These are phyloP conservation scores for Jasminum sambac DNA, from an alignment of 257 asterid species.

Conservation along the genomic window DNA sequence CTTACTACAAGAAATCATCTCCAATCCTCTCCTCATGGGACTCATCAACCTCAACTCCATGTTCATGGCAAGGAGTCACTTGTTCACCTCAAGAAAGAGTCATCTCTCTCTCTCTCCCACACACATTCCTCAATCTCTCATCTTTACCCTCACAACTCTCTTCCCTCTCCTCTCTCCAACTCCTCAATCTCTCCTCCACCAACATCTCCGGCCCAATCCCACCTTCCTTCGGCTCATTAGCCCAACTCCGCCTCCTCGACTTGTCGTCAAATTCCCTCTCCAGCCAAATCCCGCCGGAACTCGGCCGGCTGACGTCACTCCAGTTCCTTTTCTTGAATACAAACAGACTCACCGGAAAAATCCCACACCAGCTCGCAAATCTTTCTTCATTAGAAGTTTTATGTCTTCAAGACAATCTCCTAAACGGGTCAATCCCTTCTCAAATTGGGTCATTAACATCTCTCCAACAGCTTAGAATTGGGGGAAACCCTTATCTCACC, in stretches of 20 bases:
- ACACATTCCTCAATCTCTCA: slow-evolving; percentile 80
- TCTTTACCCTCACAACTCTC: slow-evolving; percentile 66
- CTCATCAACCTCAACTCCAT: slow-evolving; percentile 68
- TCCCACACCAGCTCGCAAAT: slow-evolving; percentile 64
- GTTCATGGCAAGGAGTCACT: slow-evolving; percentile 91
- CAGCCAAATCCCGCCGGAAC: slow-evolving; percentile 63
- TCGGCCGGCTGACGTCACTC: slow-evolving; percentile 55
- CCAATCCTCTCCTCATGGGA: slow-evolving; percentile 74
- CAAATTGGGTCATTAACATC: slow-evolving; percentile 65
- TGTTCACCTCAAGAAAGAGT: slow-evolving; percentile 90
- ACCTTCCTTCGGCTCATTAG: slow-evolving; percentile 52
- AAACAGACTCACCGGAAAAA: slow-evolving; percentile 56
- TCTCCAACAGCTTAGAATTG: slow-evolving; percentile 80
- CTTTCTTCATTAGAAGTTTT: slow-evolving; percentile 74
- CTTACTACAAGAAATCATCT: slow-evolving; percentile 55
- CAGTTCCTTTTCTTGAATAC: slow-evolving; percentile 81
- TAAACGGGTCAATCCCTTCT: slow-evolving; percentile 71
- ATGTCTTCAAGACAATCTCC: slow-evolving; percentile 79
- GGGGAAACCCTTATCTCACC: slow-evolving; percentile 65
- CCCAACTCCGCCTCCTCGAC: slow-evolving; percentile 67
- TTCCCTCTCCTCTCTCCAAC: slow-evolving; percentile 74
- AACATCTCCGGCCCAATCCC: slow-evolving; percentile 85
- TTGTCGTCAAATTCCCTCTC: slow-evolving; percentile 70
- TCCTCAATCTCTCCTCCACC: slow-evolving; percentile 81
- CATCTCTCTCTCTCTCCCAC: slow-evolving; percentile 75